Evolutionary conservation across 331 rosid genomes (phyloP), one percentile per base, ranked within the genome.

Genomic region (Malus hybrid): DNA sequence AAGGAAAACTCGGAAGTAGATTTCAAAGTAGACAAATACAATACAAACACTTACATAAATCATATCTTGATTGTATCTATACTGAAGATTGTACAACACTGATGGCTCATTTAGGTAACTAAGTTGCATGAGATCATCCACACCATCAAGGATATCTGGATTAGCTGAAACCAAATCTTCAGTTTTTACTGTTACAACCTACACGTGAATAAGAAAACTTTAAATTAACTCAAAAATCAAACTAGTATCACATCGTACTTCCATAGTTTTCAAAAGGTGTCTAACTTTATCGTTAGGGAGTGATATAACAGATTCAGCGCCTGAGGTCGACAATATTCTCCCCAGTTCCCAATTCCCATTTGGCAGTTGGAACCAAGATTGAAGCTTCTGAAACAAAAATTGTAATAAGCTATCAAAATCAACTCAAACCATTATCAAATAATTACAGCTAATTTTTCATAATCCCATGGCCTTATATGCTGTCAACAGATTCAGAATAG

Each of bases 71-170:
- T 89, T 90, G 87, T 92, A 94, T 89, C 99, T 90, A 81, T 83
- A 75, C 46, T 90, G 93, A 77, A 94, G 91, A 85, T 94, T 89
- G 86, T 90, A 92, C 80, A 94, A 79, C 76, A 94, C 99, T 34
- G 99, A 86, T 0, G 97, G 99, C 76, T 94, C 97, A 32, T 94
- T 94, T 81, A 94, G 86, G 84, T 94, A 94, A 89, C 99, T 94
- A 33, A 94, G 99, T 77, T 94, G 99, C 99, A 94, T 88, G 76
- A 94, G 97, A 85, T 94, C 99, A 81, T 92, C 97, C 78, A 92
- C 97, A 14, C 99, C 99, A 76, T 92, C 96, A 62, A 94, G 99
- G 82, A 94, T 94, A 77, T 92, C 97, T 55, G 99, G 99, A 86
- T 94, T 94, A 77, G 99, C 99, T 12, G 93, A 77, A 56, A 92